Percentiles rank a stretch among this genome's conserved stretches.
phyloP scores from a whole-genome alignment of 2,329 filamentous ascomycete genomes.

The Cercospora sesami region DNA sequence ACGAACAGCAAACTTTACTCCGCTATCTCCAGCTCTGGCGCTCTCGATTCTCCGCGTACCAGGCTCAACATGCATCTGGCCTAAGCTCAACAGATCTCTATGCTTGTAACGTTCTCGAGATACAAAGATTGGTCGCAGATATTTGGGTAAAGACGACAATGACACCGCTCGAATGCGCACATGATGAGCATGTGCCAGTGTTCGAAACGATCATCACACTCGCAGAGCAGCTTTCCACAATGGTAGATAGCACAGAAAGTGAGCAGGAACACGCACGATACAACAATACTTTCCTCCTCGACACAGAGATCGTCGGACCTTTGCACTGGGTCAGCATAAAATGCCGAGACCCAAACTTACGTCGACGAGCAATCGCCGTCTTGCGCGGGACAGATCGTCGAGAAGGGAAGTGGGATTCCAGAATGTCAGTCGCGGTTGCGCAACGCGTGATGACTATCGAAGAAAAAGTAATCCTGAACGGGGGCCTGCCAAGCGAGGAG shows the following conservation, averaged over 20 bases:
- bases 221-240: not conserved
- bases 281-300: not conserved
- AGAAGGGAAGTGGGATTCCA: conserved; percentile 5
- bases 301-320: conserved; percentile 6
- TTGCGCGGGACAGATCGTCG: not conserved
- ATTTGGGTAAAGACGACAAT: not conserved
- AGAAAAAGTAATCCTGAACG: not conserved
- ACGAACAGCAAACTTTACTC: not conserved
- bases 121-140: not conserved
- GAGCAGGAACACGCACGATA: not conserved
- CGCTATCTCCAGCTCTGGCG: not conserved
- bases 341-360: not conserved
- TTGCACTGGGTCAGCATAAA: not conserved
- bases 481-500: not conserved
- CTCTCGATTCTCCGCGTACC: not conserved
- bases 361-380: not conserved
- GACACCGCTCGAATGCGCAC: not conserved
- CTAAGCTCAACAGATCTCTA: not conserved
- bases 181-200: not conserved
- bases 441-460: not conserved
- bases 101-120: not conserved
- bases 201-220: not conserved
- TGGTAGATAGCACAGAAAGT: not conserved
- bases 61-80: not conserved
- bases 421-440: not conserved